Percentiles rank a stretch among this genome's conserved stretches.
Evolutionary conservation across 2,329 filamentous ascomycete species (phyloP).

Genomic region (Chrysosporium queenslandicum): DNA sequence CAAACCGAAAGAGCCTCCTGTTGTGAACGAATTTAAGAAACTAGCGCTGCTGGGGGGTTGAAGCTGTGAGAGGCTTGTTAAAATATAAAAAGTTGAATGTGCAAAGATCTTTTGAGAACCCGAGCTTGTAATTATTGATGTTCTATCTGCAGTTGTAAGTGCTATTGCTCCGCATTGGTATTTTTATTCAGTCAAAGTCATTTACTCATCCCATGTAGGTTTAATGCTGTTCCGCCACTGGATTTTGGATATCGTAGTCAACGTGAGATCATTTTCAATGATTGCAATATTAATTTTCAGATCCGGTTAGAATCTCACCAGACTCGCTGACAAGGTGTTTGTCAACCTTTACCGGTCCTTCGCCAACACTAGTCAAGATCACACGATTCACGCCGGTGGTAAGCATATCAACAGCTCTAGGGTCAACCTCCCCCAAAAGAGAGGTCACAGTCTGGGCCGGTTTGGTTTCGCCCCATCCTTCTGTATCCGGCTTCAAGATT

Average conservation of each 20-base stretch:
- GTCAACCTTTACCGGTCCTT: constrained; percentile 72
- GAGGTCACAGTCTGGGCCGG: constrained; percentile 43
- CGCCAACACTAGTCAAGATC: constrained; percentile 83
- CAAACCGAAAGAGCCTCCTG: constrained; percentile 39
- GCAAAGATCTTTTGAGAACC: not conserved
- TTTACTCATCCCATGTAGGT: constrained; percentile 1
- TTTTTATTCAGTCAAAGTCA: not conserved
- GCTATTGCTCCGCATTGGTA: not conserved
- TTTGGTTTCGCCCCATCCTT: constrained; percentile 43
- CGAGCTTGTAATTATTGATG: not conserved
- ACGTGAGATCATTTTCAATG: not conserved
- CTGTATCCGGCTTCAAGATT: constrained; percentile 55
- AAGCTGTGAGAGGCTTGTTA: not conserved
- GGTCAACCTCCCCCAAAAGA: constrained; percentile 48
- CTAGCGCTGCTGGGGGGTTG: constrained; percentile 29
- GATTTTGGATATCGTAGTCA: not conserved
- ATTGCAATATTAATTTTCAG: constrained; percentile 2
- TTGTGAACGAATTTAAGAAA: constrained; percentile 41
- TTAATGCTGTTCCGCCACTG: not conserved
- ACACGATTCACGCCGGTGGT: constrained; percentile 75
- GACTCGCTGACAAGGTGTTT: constrained; percentile 63
- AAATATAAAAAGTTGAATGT: not conserved
- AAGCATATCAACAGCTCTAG: constrained; percentile 51
- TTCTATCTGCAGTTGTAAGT: not conserved
- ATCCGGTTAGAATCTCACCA: constrained; percentile 40